Evolutionary conservation across 1,284 basidiomycete genomes (phyloP).

Genomic region (Apiotrichum gracile): DNA sequence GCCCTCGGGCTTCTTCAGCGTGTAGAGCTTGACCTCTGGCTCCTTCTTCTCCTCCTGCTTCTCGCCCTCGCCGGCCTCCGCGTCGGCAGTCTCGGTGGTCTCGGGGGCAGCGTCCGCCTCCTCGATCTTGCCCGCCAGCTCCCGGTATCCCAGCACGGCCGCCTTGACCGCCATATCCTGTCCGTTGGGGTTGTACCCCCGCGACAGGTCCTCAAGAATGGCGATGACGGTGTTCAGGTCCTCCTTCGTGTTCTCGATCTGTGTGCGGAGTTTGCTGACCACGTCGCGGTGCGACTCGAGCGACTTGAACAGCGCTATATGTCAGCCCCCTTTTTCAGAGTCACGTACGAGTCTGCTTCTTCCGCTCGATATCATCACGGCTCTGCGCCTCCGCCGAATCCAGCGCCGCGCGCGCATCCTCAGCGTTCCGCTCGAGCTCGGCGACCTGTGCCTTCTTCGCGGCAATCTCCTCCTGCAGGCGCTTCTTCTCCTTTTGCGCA

Average conservation of each 20-base stretch:
- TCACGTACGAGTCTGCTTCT: conserved; percentile 74
- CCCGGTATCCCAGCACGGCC: conserved; percentile 89
- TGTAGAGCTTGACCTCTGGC: conserved; percentile 5
- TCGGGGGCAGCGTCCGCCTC: not conserved
- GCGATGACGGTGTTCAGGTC: conserved; percentile 72
- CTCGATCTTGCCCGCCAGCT: conserved; percentile 55
- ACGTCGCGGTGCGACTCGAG: conserved; percentile 68
- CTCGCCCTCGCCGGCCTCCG: conserved; percentile 33
- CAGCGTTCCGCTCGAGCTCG: conserved; percentile 56
- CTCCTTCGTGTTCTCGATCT: conserved; percentile 64
- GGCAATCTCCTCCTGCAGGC: conserved; percentile 60
- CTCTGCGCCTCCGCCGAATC: conserved; percentile 32
- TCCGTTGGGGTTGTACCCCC: conserved; percentile 95
- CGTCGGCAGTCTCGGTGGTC: conserved; percentile 26
- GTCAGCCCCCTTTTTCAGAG: conserved; percentile 4
- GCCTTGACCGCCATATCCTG: conserved; percentile 95
- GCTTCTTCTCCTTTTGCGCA: conserved; percentile 78
- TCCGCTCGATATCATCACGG: conserved; percentile 58
- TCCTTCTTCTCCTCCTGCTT: not conserved
- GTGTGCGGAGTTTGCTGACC: conserved; percentile 66
- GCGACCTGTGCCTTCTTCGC: conserved; percentile 57
- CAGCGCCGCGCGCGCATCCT: conserved; percentile 33
- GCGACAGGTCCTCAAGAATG: conserved; percentile 74
- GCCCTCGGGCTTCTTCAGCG: conserved; percentile 9
- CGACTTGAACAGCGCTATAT: conserved; percentile 69